Evolutionary conservation across 169 alveolate species (phyloP).

Genomic region (Plasmodium knowlesi): DNA sequence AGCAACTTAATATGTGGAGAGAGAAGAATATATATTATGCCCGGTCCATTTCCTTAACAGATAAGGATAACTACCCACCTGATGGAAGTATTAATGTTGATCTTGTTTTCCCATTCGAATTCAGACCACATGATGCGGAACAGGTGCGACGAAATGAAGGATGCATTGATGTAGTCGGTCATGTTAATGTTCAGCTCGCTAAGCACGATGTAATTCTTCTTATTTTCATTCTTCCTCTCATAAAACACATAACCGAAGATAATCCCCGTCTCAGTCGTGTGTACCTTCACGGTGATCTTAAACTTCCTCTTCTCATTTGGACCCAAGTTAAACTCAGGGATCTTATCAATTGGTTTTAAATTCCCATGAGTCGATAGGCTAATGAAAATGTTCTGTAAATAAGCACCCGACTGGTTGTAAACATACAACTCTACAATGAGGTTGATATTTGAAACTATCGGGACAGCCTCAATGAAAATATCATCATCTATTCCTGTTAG

Average conservation of each 20-base stretch:
- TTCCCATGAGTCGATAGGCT: slow-evolving; percentile 91
- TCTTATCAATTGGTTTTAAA: slow-evolving; percentile 86
- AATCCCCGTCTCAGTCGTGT: slow-evolving; percentile 91
- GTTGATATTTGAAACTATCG: slow-evolving; percentile 91
- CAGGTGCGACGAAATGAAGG: slow-evolving; percentile 88
- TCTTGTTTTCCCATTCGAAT: slow-evolving; percentile 96
- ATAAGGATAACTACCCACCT: slow-evolving; percentile 26
- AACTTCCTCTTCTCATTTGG: slow-evolving; percentile 85
- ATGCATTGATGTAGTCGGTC: slow-evolving; percentile 90
- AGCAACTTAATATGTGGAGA: too few species aligned
- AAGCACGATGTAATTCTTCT: slow-evolving; percentile 86
- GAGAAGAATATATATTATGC: too few species aligned
- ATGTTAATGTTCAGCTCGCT: slow-evolving; percentile 91
- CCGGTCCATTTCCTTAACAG: background rate
- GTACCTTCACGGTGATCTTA: slow-evolving; percentile 86
- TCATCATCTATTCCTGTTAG: slow-evolving; percentile 94
- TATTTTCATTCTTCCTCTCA: slow-evolving; percentile 83
- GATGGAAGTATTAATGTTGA: slow-evolving; percentile 80
- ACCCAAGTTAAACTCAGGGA: slow-evolving; percentile 87
- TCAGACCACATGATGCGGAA: slow-evolving; percentile 96
- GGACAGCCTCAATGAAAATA: slow-evolving; percentile 93
- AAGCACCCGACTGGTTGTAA: slow-evolving; percentile 89
- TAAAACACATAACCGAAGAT: slow-evolving; percentile 95
- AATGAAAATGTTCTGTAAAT: slow-evolving; percentile 92
- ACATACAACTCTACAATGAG: slow-evolving; percentile 89